Evolutionary conservation across 176 grass and related monocot genomes (phyloP), one percentile per base, ranked within the genome.

Genomic region (Pharus latifolius): DNA sequence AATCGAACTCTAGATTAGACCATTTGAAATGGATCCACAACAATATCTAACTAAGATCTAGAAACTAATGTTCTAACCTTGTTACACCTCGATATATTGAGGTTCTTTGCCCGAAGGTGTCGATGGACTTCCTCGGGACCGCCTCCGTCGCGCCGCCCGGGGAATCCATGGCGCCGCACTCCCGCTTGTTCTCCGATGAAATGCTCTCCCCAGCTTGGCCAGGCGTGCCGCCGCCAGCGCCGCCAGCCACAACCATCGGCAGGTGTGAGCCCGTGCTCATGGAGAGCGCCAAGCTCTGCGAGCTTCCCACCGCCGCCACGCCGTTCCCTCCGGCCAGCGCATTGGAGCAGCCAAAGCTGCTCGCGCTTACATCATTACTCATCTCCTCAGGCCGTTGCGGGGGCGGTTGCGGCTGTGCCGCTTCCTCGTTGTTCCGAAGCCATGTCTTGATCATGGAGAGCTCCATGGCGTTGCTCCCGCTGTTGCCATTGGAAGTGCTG

Each of bases 21-120:
- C 25, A 38, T 52, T 82, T 33, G 70, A 82, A 68, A 82, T 12
- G 70, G 49, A 42, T 9, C 18, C 66, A 10, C 17, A 64, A 23
- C 19, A 66, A 47, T 20, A 57, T 48, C 59, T 30, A 65, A 47
- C 18, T n/a, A 66, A 60, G 51, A 67, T 38, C 35, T 16, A 65
- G 27, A 46, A 80, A 46, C 15, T 3, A 47, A 54, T 10, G 61
- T 23, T 46, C 65, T 72, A 78, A 91, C 92, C 88, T 92, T 44
- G 92, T 96, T 27, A 96, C 92, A 61, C 92, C 92, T 63, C 92
- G 79, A 46, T 92, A 96, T 72, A 86, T 88, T 24, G 92, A 96
- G 27, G 92, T 96, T 69, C 92, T 96, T 63, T 96, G 92, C 77
- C 92, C 92, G 5, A 96, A 96, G 19, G 92, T 92, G 70, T 96